Evolutionary conservation across 441 rosid species (phyloP).

Genomic region (Rhodomyrtus psidioides): DNA sequence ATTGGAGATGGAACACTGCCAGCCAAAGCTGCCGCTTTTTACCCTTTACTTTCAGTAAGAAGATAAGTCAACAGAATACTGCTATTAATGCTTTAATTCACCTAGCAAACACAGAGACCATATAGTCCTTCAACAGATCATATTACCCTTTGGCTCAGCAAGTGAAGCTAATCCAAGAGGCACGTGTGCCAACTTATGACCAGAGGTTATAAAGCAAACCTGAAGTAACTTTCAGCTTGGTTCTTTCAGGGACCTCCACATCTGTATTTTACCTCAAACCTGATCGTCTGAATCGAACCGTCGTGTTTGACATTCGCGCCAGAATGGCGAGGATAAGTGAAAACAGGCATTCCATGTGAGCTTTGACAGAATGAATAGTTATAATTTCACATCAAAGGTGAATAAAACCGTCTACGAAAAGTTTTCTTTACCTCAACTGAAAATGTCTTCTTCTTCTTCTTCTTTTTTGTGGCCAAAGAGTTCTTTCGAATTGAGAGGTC

Average conservation of each 20-base stretch:
- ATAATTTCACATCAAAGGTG: background rate
- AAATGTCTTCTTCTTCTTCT: background rate
- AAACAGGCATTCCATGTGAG: background rate
- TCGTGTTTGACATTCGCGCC: background rate
- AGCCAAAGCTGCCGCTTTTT: no score
- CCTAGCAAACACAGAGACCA: background rate
- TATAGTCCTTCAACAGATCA: background rate
- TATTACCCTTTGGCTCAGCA: background rate
- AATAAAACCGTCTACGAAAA: background rate
- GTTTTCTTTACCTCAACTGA: background rate
- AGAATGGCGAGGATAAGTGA: background rate
- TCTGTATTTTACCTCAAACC: background rate
- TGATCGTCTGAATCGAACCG: accelerated
- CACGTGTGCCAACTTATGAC: background rate
- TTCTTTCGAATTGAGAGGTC: background rate
- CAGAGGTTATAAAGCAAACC: background rate
- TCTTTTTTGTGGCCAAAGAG: no score
- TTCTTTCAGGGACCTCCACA: background rate
- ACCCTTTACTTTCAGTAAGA: background rate
- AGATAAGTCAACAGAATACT: background rate
- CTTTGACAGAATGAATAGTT: background rate
- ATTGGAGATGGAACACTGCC: no score
- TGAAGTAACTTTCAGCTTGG: background rate
- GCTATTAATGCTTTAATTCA: background rate
- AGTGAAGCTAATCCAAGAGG: background rate